phyloP scores from a whole-genome alignment of 2,329 filamentous ascomycete species.

The Dothistroma septosporum region DNA sequence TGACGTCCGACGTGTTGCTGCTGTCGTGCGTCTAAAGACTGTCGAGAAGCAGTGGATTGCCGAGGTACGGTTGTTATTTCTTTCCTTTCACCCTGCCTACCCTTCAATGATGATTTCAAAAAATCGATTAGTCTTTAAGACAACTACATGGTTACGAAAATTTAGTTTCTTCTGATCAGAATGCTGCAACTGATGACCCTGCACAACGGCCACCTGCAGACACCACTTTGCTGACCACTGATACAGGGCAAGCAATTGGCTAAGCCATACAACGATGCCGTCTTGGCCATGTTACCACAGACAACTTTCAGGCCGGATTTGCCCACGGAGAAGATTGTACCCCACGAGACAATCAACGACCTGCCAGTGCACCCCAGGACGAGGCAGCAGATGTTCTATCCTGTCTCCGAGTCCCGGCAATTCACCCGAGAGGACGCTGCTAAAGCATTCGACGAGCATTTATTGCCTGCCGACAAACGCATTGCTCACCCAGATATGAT shows the following conservation, averaged over 20 bases:
- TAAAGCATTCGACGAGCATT: conserved; percentile 55
- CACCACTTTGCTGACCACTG: neutral
- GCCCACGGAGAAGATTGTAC: conserved; percentile 35
- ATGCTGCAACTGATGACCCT: neutral
- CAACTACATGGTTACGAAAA: conserved; percentile 80
- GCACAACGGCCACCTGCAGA: neutral
- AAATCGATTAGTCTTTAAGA: conserved; percentile 99
- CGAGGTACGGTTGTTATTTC: conserved; percentile 61
- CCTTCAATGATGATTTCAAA: conserved; percentile 63
- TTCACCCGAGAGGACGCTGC: conserved; percentile 65
- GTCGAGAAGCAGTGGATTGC: conserved; percentile 73
- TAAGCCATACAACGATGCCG: conserved; percentile 68
- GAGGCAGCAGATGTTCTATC: conserved; percentile 57
- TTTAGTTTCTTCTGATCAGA: conserved; percentile 67
- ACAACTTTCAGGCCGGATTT: conserved; percentile 46
- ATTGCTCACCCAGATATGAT: conserved; percentile 61
- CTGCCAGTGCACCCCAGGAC: conserved; percentile 56
- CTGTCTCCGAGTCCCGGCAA: conserved; percentile 58
- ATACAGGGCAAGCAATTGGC: conserved; percentile 71
- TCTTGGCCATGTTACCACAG: conserved; percentile 74
- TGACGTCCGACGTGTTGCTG: conserved; percentile 78
- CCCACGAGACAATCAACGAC: conserved; percentile 62
- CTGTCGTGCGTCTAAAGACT: conserved; percentile 79
- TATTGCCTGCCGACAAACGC: conserved; percentile 59
- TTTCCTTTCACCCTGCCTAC: neutral